A percentile compares a stretch with the other conserved stretches of the same genome.
phyloP scores from a whole-genome alignment of 371 early-diverging fungal species.

The Capillidium heterosporum region DNA sequence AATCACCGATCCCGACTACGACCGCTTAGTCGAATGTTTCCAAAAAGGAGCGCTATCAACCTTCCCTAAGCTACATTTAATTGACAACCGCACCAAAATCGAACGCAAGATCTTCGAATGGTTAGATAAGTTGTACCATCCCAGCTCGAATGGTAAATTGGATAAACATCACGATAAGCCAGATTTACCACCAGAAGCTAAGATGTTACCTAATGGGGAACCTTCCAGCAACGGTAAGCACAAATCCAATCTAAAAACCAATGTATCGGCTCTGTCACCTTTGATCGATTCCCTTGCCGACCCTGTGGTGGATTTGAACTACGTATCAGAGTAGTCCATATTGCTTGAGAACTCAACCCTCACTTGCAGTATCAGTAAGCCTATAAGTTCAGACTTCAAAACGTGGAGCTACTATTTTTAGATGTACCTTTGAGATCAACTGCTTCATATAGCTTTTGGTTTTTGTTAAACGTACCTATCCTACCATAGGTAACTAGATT shows the following conservation, averaged over 20 bases:
- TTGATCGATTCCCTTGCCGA: too few relatives aligned
- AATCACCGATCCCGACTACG: slow-evolving; percentile 46
- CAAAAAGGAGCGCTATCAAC: slow-evolving; percentile 37
- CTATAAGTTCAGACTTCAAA: too few relatives aligned
- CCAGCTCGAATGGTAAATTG: background rate
- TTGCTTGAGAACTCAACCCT: too few relatives aligned
- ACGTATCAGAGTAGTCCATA: too few relatives aligned
- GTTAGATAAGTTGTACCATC: background rate
- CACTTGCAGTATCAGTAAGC: too few relatives aligned
- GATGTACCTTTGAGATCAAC: too few relatives aligned
- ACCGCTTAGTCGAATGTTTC: slow-evolving; percentile 33
- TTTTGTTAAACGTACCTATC: too few relatives aligned
- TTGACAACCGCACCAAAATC: slow-evolving; percentile 52
- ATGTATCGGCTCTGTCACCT: background rate
- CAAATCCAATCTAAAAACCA: background rate
- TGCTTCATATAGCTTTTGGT: too few relatives aligned
- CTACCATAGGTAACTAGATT: too few relatives aligned
- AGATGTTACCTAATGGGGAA: background rate
- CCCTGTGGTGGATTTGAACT: too few relatives aligned
- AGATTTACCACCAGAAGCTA: background rate
- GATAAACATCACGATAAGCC: background rate
- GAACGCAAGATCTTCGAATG: slow-evolving; percentile 23
- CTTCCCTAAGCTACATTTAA: slow-evolving; percentile 68
- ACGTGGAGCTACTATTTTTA: too few relatives aligned
- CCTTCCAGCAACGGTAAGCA: background rate